phyloP scores from a whole-genome alignment of 345 rosid genomes.

The Populus deltoides region DNA sequence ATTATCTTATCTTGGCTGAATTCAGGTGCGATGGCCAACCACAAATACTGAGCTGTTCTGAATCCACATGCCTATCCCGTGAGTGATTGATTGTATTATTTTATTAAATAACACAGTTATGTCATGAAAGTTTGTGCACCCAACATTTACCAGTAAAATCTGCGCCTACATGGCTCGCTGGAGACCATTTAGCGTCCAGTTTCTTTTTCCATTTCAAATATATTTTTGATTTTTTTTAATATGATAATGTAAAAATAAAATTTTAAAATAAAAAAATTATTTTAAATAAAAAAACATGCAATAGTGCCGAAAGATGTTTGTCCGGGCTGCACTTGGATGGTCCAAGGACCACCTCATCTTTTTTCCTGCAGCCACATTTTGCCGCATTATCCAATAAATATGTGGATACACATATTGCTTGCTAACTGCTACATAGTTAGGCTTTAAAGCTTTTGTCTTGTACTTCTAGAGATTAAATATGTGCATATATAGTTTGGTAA shows the following conservation, averaged over 20 bases:
- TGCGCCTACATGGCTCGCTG: background rate
- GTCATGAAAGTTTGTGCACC: background rate
- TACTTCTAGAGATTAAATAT: no score
- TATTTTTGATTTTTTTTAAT: no score
- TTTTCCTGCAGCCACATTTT: background rate
- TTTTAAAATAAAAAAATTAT: no score
- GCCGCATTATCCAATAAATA: background rate
- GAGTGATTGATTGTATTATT: background rate
- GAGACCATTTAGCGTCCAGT: background rate
- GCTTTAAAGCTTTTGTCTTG: no score
- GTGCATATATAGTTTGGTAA: no score
- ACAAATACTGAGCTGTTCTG: no score
- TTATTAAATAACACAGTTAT: background rate
- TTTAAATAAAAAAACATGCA: background rate
- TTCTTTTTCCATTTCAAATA: no score
- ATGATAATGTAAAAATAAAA: no score
- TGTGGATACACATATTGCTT: background rate
- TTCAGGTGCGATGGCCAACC: background rate
- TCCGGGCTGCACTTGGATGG: background rate
- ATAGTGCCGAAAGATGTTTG: background rate
- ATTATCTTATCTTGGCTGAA: background rate
- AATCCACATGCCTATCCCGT: background rate
- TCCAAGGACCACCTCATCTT: background rate
- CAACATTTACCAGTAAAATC: background rate
- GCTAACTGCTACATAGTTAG: no score